These are phyloP conservation scores for Neocatenulostroma microsporum DNA, from an alignment of 2,329 filamentous ascomycete species.

Conservation along the genomic window DNA sequence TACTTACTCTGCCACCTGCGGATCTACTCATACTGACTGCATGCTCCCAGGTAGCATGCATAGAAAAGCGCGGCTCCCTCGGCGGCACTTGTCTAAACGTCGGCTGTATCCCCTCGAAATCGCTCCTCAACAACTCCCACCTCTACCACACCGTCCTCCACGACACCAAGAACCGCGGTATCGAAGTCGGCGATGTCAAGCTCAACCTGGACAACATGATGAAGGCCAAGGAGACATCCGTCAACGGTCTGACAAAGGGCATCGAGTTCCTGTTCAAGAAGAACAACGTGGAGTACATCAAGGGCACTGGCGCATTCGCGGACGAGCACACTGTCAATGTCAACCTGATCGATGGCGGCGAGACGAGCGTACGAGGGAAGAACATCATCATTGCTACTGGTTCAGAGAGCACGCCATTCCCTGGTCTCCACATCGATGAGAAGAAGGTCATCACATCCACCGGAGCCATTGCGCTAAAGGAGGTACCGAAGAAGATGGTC, in stretches of 20 bases:
- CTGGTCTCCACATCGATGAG: constrained; percentile 91
- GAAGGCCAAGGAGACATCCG: constrained; percentile 95
- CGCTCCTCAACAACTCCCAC: constrained; percentile 98
- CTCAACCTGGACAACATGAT: constrained; percentile 93
- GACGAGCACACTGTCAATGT: constrained; percentile 46
- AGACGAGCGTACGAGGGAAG: constrained; percentile 80
- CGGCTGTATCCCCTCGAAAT: constrained; percentile 98
- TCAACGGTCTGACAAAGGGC: constrained; percentile 84
- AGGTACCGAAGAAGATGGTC: constrained; percentile 92
- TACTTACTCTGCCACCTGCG: constrained; percentile 8
- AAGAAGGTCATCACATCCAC: constrained; percentile 96
- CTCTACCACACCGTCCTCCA: constrained; percentile 95
- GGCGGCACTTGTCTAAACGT: constrained; percentile 98
- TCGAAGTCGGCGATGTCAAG: constrained; percentile 94
- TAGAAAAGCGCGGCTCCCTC: constrained; percentile 93
- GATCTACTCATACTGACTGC: constrained; percentile 6
- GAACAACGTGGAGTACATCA: constrained; percentile 97
- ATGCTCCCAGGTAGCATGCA: constrained; percentile 71
- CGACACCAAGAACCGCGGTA: constrained; percentile 94
- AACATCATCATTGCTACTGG: constrained; percentile 98
- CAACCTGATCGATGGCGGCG: constrained; percentile 80
- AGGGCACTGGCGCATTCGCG: constrained; percentile 79
- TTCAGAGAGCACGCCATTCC: constrained; percentile 91
- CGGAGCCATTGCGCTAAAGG: constrained; percentile 77
- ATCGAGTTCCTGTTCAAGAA: constrained; percentile 99